Evolutionary conservation across 2,329 filamentous ascomycete genomes (phyloP).

Genomic region (Clarireedia monteithiana): DNA sequence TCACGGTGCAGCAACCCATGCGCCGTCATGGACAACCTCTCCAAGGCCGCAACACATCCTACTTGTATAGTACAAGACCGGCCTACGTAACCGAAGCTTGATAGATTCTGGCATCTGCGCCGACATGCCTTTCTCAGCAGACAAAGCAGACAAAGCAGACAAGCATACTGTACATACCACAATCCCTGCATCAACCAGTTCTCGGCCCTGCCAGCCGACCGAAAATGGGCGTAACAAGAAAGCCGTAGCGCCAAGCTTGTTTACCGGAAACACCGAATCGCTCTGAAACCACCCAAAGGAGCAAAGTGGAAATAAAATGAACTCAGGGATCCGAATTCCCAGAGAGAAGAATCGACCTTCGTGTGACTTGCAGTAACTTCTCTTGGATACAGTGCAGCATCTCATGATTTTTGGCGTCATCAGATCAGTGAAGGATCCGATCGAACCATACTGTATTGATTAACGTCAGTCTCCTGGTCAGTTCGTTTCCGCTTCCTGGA

Average conservation of each 20-base stretch:
- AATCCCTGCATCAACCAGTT: too few relatives aligned
- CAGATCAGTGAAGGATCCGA: neutral
- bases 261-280: neutral
- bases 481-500: neutral
- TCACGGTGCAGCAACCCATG: too few relatives aligned
- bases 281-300: constrained; percentile 4
- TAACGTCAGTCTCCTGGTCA: neutral
- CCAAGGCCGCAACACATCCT: too few relatives aligned
- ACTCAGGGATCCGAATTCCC: neutral
- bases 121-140: too few relatives aligned
- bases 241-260: neutral
- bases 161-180: too few relatives aligned
- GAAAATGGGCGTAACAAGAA: neutral
- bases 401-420: neutral
- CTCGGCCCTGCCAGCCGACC: neutral
- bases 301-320: neutral
- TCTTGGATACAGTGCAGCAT: neutral
- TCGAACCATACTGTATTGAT: neutral
- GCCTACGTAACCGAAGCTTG: too few relatives aligned
- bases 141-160: too few relatives aligned
- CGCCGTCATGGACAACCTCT: too few relatives aligned
- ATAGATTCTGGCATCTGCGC: too few relatives aligned
- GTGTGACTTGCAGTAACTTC: too few relatives aligned
- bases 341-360: neutral
- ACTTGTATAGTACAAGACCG: too few relatives aligned